phyloP scores from a whole-genome alignment of 768 basidiomycete genomes.

The Pulveroboletus sp. region DNA sequence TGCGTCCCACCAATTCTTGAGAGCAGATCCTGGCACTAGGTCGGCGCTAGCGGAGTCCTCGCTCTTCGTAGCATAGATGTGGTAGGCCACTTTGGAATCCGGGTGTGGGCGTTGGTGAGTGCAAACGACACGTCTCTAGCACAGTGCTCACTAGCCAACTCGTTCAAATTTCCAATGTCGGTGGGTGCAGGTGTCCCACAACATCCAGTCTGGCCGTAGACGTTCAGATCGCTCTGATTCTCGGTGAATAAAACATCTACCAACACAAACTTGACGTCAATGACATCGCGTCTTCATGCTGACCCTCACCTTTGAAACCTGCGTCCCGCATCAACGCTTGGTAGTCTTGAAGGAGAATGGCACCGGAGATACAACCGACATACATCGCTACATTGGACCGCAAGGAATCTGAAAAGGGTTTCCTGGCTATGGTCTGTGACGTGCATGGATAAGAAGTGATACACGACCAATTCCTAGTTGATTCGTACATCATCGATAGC shows the following conservation, averaged over 20 bases:
- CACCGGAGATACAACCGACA: slow-evolving; percentile 45
- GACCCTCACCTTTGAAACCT: slow-evolving; percentile 38
- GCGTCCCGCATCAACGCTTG: slow-evolving; percentile 32
- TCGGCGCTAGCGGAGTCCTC: neutral
- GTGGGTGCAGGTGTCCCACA: slow-evolving; percentile 3
- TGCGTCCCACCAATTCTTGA: slow-evolving; percentile 51
- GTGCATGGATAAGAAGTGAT: neutral
- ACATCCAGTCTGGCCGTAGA: slow-evolving; percentile 26
- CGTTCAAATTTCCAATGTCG: slow-evolving; percentile 36
- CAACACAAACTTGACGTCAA: neutral
- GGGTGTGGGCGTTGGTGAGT: neutral
- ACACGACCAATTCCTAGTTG: neutral
- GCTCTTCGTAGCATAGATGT: slow-evolving; percentile 42
- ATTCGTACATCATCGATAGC: slow-evolving; percentile 45
- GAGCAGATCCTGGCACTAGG: slow-evolving; percentile 11
- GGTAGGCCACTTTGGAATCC: slow-evolving; percentile 38
- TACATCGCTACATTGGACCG: slow-evolving; percentile 38
- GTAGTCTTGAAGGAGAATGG: slow-evolving; percentile 39
- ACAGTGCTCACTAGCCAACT: slow-evolving; percentile 38
- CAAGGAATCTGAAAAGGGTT: slow-evolving; percentile 39
- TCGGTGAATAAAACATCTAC: slow-evolving; percentile 40
- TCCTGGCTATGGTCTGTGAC: slow-evolving; percentile 43
- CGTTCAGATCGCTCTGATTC: slow-evolving; percentile 38
- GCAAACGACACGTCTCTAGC: neutral
- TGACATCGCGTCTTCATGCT: neutral